phyloP scores from a whole-genome alignment of 495 filamentous ascomycete species.

The Haplographium delicatum region DNA sequence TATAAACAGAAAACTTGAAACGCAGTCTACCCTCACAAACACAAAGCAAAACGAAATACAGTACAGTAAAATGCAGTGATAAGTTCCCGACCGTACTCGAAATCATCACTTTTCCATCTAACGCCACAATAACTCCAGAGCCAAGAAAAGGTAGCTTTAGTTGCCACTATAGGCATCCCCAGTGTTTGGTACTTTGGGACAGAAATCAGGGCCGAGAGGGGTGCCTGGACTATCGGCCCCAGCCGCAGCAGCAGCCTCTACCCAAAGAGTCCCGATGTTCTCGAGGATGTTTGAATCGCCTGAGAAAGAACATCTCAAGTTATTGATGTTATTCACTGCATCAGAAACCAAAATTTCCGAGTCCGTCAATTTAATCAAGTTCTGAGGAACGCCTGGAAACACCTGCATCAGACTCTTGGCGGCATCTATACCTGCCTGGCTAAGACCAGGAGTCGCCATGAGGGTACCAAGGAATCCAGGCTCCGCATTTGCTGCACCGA shows the following conservation, averaged over 20 bases:
- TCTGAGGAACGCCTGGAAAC: conserved; percentile 1
- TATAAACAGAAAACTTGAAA: too few species aligned
- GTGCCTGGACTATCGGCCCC: conserved; percentile 2
- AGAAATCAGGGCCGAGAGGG: not conserved
- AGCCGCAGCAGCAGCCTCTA: conserved; percentile 3
- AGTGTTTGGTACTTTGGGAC: too few species aligned
- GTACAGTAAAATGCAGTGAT: too few species aligned
- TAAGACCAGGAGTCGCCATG: not conserved
- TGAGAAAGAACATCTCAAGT: not conserved
- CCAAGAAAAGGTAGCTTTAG: too few species aligned
- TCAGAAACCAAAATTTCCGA: not conserved
- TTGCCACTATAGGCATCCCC: too few species aligned
- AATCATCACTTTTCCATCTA: too few species aligned
- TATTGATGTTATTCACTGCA: conserved; percentile 4
- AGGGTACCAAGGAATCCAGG: conserved; percentile 2
- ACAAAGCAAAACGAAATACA: too few species aligned
- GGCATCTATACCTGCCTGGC: not conserved
- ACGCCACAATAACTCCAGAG: too few species aligned
- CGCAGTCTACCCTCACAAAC: too few species aligned
- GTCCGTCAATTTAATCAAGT: not conserved
- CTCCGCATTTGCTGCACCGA: not conserved
- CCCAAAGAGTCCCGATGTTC: conserved; percentile 7
- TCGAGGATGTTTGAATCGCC: conserved; percentile 2
- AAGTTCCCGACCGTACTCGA: too few species aligned
- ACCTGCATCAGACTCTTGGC: not conserved